Base-by-base conservation (phyloP, 176 grass and related monocot genomes). In the Melocanna baccifera region DNA sequence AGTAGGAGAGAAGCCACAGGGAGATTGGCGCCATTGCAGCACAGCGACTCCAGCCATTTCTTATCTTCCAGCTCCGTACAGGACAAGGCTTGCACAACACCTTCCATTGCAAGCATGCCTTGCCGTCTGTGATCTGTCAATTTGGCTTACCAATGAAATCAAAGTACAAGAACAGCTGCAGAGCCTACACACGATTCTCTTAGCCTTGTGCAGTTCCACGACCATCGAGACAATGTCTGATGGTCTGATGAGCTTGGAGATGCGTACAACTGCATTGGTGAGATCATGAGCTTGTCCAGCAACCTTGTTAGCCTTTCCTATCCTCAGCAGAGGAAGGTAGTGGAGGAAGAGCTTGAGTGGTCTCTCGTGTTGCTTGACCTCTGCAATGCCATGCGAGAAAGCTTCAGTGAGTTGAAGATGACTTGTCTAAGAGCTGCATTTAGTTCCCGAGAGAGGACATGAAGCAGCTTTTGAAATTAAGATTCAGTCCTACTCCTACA, bases 301-400 rank as follows among this genome's bases (percentile, higher is more conserved):
- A 85, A 41, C 70, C 78, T 65, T 25, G 30, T 34, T 15, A 39
- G 50, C 45, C 73, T 78, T n/a, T 70, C 30, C 15, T 16, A 75
- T 1, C 47, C 8, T 9, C 7, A 46, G 16, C 72, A 86, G 3
- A 86, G 59, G 64, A 86, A 78, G 11, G 30, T 13, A 78, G 34
- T 78, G 64, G 51, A 19, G 51, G 51, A 19, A 20, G 19, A 55
- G 51, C 51, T 55, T 7, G 18, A 55, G 83, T 13, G 23, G 6
- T 90, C 83, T 47, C 65, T 86, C 2, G 39, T 43, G 64, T 64
- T 82, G 39, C 19, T 88, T 23, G 77, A 91, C 46, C 45, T 81
- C 45, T 77, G 77, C 71, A 71, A 68, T 4, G 2, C 45, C 46
- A 76, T 59, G 23, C 73, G 22, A 19, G 55, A 72, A 62, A 77